Percentiles rank a stretch among this genome's conserved stretches.
Evolutionary conservation across 2,329 filamentous ascomycete genomes (phyloP).

Genomic region (Alternaria gaisen): DNA sequence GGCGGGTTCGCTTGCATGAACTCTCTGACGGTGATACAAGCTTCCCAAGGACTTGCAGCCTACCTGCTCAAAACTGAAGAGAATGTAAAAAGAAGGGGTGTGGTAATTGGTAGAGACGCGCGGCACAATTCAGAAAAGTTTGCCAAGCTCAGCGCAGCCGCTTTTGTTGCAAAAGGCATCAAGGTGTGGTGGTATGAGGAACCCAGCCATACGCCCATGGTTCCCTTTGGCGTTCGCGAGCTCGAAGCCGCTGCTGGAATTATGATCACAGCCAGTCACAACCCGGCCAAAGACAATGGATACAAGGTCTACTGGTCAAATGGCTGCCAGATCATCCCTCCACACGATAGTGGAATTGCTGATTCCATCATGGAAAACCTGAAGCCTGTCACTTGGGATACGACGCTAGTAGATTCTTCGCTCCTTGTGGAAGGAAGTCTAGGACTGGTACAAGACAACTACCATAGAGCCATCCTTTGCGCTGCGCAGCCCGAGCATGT

Average conservation of each 20-base stretch:
- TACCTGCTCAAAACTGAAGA: conserved; percentile 62
- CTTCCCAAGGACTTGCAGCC: conserved; percentile 70
- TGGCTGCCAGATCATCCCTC: conserved; percentile 72
- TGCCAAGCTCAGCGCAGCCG: conserved; percentile 66
- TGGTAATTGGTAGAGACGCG: conserved; percentile 71
- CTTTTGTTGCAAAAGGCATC: conserved; percentile 66
- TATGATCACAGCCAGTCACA: conserved; percentile 73
- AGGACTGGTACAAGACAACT: conserved; percentile 53
- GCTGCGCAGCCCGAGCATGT: conserved; percentile 48
- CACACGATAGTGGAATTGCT: conserved; percentile 67
- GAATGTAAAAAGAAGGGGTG: conserved; percentile 55
- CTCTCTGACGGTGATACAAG: conserved; percentile 67
- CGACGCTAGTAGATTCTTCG: conserved; percentile 52
- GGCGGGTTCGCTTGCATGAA: conserved; percentile 71
- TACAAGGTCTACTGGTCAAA: conserved; percentile 74
- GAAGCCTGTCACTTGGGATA: conserved; percentile 61
- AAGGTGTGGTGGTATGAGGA: conserved; percentile 68
- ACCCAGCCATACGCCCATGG: conserved; percentile 67
- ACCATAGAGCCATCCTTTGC: conserved; percentile 55
- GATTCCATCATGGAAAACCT: conserved; percentile 64
- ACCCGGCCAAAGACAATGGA: conserved; percentile 70
- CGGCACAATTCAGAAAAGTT: conserved; percentile 70
- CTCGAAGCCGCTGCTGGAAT: conserved; percentile 66
- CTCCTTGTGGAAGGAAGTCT: conserved; percentile 55
- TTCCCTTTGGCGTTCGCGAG: conserved; percentile 67